These are phyloP conservation scores for Prunus davidiana DNA, from an alignment of 306 rosid genomes.

Conservation along the genomic window DNA sequence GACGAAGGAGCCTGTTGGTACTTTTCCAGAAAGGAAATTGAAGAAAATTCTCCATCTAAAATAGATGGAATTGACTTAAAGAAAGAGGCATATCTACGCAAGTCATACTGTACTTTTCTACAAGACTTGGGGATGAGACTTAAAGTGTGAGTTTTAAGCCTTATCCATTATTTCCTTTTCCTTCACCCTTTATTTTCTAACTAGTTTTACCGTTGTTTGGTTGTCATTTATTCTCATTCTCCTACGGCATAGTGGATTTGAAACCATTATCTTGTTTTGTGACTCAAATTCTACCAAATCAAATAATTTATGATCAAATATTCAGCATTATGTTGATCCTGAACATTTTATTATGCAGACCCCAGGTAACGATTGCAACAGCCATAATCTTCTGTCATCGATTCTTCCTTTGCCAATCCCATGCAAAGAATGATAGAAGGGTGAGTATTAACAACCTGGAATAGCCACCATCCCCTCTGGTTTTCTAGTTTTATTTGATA, in stretches of 20 bases:
- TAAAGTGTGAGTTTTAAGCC: conserved; percentile 72
- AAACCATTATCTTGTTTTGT: neutral
- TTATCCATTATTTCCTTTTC: neutral
- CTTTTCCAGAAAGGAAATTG: conserved; percentile 78
- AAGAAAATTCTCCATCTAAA: conserved; percentile 87
- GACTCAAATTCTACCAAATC: neutral
- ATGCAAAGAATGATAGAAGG: conserved; percentile 94
- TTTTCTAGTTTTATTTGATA: neutral
- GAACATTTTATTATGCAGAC: conserved; percentile 54
- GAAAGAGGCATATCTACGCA: conserved; percentile 88
- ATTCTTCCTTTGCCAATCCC: conserved; percentile 94
- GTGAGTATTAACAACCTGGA: conserved; percentile 39
- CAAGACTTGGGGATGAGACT: conserved; percentile 97
- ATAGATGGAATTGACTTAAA: conserved; percentile 85
- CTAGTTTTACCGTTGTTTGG: neutral
- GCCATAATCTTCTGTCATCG: conserved; percentile 97
- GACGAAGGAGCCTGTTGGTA: conserved; percentile 70
- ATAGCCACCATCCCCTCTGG: neutral
- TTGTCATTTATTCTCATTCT: neutral
- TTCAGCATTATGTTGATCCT: conserved; percentile 9
- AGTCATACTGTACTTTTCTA: conserved; percentile 91
- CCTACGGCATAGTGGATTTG: neutral
- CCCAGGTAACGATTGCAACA: conserved; percentile 97
- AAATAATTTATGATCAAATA: neutral
- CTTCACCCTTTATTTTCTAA: neutral